Conservation (phyloP, 345 rosid species). For the Rubroshorea leprosula region DNA sequence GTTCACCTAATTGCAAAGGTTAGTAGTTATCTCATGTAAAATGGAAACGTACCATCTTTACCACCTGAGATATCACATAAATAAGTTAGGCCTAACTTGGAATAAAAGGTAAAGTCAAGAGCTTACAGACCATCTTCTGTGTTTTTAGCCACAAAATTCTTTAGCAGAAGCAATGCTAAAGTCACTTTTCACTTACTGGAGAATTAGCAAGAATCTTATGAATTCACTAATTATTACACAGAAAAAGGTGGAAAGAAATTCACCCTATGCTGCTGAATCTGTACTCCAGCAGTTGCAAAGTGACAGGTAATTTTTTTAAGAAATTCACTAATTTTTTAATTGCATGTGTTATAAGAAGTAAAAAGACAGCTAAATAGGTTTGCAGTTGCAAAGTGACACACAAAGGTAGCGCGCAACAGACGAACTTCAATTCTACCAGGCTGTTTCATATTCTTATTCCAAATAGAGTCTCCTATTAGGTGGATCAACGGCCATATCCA, state of each 20-base stretch:
- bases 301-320: no score
- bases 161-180: neutral
- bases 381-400: neutral
- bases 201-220: neutral
- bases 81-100: constrained; percentile 46
- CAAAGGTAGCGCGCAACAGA: neutral
- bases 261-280: no score
- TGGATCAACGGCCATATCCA: no score
- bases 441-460: neutral
- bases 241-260: no score
- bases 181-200: neutral
- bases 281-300: no score
- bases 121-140: constrained; percentile 5
- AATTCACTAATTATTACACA: neutral
- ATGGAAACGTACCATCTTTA: constrained; percentile 35
- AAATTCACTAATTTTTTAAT: no score
- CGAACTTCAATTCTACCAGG: neutral
- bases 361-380: no score
- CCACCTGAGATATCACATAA: constrained; percentile 20
- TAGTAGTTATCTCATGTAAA: constrained; percentile 40
- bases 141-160: constrained; percentile 6
- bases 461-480: neutral
- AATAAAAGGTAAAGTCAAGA: constrained; percentile 14
- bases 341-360: no score
- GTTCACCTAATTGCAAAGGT: constrained; percentile 53